A percentile compares a stretch with the other conserved stretches of the same genome.
phyloP scores from a whole-genome alignment of 106 monocot genomes.

The Phalaenopsis equestris region DNA sequence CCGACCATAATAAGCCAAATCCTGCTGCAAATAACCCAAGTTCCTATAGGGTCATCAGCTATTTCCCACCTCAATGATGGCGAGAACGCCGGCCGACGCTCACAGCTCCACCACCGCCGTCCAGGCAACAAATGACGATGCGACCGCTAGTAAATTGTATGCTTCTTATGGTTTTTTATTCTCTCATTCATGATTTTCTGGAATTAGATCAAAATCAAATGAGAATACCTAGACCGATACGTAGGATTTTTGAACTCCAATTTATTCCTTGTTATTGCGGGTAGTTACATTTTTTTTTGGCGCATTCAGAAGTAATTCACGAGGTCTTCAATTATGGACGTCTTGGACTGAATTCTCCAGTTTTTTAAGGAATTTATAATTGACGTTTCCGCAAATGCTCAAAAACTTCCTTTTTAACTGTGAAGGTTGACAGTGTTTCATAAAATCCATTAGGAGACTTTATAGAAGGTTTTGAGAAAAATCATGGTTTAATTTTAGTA shows the following conservation, averaged over 20 bases:
- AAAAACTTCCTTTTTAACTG: neutral
- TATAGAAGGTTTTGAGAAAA: too few species aligned
- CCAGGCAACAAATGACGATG: slow-evolving; percentile 97
- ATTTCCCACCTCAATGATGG: slow-evolving; percentile 5
- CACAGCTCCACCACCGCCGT: slow-evolving; percentile 68
- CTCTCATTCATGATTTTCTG: neutral
- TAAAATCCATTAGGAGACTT: neutral
- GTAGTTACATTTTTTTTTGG: neutral
- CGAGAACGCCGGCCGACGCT: slow-evolving; percentile 12
- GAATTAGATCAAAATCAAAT: slow-evolving; percentile 3
- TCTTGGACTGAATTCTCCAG: neutral
- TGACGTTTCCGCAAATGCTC: neutral
- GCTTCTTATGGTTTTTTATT: neutral
- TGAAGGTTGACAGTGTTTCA: neutral
- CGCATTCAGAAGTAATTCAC: neutral
- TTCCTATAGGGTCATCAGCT: neutral
- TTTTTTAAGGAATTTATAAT: neutral
- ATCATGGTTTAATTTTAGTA: too few species aligned
- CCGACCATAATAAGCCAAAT: too few species aligned
- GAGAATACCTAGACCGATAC: neutral
- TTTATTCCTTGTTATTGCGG: neutral
- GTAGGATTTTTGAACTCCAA: neutral
- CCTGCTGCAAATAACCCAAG: neutral
- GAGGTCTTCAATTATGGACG: neutral
- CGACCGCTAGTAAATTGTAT: slow-evolving; percentile 92